Evolutionary conservation across 2,329 filamentous ascomycete genomes (phyloP).

Genomic region (Nemania sp.): DNA sequence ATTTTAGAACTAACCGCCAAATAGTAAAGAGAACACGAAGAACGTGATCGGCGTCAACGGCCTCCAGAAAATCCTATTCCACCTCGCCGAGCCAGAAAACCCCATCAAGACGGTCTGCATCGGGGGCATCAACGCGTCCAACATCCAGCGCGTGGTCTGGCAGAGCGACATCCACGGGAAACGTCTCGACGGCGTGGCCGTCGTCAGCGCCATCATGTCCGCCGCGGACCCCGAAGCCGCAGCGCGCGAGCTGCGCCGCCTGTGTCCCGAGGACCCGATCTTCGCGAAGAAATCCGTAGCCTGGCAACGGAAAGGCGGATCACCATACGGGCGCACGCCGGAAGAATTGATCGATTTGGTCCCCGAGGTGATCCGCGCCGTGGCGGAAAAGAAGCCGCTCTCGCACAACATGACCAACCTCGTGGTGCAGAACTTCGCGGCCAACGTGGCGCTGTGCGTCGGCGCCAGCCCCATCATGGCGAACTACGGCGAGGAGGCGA

Average conservation of each 20-base stretch:
- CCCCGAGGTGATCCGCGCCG: conserved; percentile 57
- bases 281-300: conserved; percentile 30
- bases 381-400: conserved; percentile 69
- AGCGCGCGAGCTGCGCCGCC: conserved; percentile 59
- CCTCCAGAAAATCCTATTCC: conserved; percentile 65
- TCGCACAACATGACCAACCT: conserved; percentile 98
- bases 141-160: conserved; percentile 73
- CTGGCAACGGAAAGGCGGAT: conserved; percentile 19
- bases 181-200: conserved; percentile 76
- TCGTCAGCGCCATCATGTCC: conserved; percentile 87
- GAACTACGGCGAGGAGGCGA: conserved; percentile 79
- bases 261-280: conserved; percentile 53
- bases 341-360: conserved; percentile 37
- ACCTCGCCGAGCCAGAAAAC: conserved; percentile 54
- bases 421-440: conserved; percentile 93
- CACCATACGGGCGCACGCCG: too few species aligned
- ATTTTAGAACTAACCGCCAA: neutral
- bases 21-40: conserved; percentile 84
- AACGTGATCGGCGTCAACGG: conserved; percentile 75
- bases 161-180: conserved; percentile 63
- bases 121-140: conserved; percentile 80
- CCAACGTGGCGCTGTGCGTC: conserved; percentile 82
- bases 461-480: conserved; percentile 95
- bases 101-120: conserved; percentile 75
- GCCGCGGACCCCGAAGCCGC: conserved; percentile 67